Base-by-base conservation (phyloP, 345 rosid genomes). In the Alliaria petiolata region DNA sequence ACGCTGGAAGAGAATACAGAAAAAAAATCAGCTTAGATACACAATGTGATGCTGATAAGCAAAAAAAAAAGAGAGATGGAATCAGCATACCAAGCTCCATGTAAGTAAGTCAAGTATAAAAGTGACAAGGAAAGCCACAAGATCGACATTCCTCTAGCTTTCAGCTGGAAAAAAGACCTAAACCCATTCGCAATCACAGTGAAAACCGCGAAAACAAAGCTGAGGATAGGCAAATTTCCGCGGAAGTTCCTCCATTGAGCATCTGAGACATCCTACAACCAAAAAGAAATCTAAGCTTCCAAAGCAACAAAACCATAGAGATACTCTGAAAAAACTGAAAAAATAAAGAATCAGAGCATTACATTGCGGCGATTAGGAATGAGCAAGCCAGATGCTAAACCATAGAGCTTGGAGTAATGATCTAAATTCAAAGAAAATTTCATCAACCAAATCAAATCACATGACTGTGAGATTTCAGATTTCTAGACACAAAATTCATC, bases 171-270 rank as follows among this genome's bases (percentile, higher is more conserved):
- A 45, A 54, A 58, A 22, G 50, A 50, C 76, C 91, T 87, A 53
- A 70, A 54, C 1, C 13, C 34, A 66, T 79, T 85, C 46, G 91
- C 88, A 38, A 84, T 43, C 66, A 78, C 5, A 11, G 95, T 75
- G 63, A 89, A 84, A 38, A 78, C 16, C 19, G 78, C 86, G 49
- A 93, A 87, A 56, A 89, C 91, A 5, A 77, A 42, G 12, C 83
- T 80, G 22, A 93, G 97, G 61, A 91, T 61, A 0, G 89, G 92
- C 72, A 93, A 72, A 76, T 93, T 93, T 7, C 83, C 87, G 7
- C 93, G 90, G 53, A 91, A 87, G 12, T 89, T 91, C 73, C 97
- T 82, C 97, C 98, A 93, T 53, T 91, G 97, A 30, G 89, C 85
- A 81, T 93, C 97, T 1, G 96, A 87, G 3, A 69, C 81, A 79